Conservation (phyloP, 345 rosid species). For the Sisymbrium altissimum region DNA sequence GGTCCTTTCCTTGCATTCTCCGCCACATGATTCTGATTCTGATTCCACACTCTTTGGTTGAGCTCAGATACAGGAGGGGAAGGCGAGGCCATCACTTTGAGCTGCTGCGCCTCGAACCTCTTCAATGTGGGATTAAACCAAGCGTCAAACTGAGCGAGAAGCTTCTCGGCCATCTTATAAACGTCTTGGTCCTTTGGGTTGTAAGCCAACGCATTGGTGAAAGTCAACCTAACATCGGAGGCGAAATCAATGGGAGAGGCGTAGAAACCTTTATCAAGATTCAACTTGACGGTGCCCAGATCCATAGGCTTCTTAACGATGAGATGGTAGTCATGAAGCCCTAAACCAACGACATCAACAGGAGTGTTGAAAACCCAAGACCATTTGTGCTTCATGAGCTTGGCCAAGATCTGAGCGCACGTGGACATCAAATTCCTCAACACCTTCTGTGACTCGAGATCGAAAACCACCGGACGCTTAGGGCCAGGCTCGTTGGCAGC, state of each 20-base stretch:
- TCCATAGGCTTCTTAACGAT: slow-evolving; percentile 76
- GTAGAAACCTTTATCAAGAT: slow-evolving; percentile 46
- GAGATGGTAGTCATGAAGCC: slow-evolving; percentile 60
- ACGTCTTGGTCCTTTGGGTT: slow-evolving; percentile 77
- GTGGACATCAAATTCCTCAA: slow-evolving; percentile 35
- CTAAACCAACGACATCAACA: slow-evolving; percentile 61
- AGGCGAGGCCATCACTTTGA: slow-evolving; percentile 24
- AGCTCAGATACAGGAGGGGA: slow-evolving; percentile 21
- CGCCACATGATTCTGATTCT: not conserved
- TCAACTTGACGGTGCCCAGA: slow-evolving; percentile 68
- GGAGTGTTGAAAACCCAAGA: slow-evolving; percentile 62
- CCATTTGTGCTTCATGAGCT: slow-evolving; percentile 66
- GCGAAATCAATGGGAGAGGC: slow-evolving; percentile 65
- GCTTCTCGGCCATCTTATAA: slow-evolving; percentile 51
- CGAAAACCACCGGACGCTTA: slow-evolving; percentile 21
- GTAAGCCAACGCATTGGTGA: slow-evolving; percentile 68
- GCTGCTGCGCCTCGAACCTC: slow-evolving; percentile 28
- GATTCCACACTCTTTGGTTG: slow-evolving; percentile 10
- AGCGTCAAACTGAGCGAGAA: slow-evolving; percentile 46
- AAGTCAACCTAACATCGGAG: slow-evolving; percentile 66
- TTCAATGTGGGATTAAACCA: slow-evolving; percentile 36
- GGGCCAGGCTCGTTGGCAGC: not conserved
- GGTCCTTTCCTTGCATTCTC: slow-evolving; percentile 31
- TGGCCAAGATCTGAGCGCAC: slow-evolving; percentile 60
- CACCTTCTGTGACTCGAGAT: slow-evolving; percentile 26